These are phyloP conservation scores for Pholiota molesta DNA, from an alignment of 768 basidiomycete species.

Conservation along the genomic window DNA sequence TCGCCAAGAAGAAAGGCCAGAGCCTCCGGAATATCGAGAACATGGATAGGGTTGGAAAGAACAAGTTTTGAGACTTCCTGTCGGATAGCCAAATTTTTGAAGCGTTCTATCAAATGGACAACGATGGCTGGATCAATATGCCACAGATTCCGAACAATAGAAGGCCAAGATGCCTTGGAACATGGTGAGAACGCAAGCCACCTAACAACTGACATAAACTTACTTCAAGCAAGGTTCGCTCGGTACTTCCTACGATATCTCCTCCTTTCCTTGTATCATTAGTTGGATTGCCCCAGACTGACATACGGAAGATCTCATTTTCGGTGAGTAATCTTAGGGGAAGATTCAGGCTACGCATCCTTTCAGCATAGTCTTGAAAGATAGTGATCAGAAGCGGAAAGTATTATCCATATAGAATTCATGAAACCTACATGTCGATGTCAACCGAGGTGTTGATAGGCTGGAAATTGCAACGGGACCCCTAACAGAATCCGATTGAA, in stretches of 20 bases:
- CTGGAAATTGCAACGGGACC: conserved; percentile 63
- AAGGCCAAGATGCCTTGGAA: conserved; percentile 63
- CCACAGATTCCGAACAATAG: conserved; percentile 78
- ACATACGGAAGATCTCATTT: conserved; percentile 85
- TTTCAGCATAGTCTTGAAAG: conserved; percentile 53
- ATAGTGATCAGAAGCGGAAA: not conserved
- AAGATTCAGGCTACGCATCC: conserved; percentile 68
- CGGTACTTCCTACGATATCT: conserved; percentile 54
- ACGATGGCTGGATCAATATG: conserved; percentile 81
- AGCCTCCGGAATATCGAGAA: conserved; percentile 80
- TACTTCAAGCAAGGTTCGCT: conserved; percentile 69
- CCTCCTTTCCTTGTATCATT: conserved; percentile 72
- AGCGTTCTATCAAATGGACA: conserved; percentile 84
- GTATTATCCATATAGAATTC: not conserved
- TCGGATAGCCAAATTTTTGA: conserved; percentile 67
- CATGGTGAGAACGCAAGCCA: not conserved
- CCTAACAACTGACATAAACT: conserved; percentile 18
- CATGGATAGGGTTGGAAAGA: conserved; percentile 68
- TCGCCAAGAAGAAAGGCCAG: conserved; percentile 81
- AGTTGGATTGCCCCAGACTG: conserved; percentile 89
- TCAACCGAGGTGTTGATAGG: conserved; percentile 53
- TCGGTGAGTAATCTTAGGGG: conserved; percentile 86
- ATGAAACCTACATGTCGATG: conserved; percentile 41
- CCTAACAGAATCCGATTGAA: conserved; percentile 75
- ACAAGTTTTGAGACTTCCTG: conserved; percentile 79